Base-by-base conservation (phyloP, 345 rosid species). In the Populus ilicifolia region DNA sequence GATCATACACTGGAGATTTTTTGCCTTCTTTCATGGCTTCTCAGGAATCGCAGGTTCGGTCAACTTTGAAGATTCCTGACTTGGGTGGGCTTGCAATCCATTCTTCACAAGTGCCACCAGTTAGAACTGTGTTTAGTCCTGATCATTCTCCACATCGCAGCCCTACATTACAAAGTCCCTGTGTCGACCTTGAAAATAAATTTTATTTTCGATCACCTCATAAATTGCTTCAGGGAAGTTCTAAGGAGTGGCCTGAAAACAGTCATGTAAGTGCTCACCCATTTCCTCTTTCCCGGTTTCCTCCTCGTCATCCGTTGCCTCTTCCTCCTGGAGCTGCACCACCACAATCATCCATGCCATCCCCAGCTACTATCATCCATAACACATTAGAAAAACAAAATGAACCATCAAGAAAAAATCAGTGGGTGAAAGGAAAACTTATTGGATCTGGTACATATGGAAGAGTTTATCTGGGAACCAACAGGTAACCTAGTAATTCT, bases 391-490 rank as follows among this genome's bases (percentile, higher is more conserved):
- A 85, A 76, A 85, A 70, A 30, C 78, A 76, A 69, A 67, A 73
- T 20, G 70, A 69, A 39, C 50, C 82, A 4, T 35, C 75, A 16
- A 67, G 39, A 67, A 89, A 81, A 79, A 74, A 79, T 73, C 89
- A 86, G 54, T 91, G 96, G 96, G 81, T 80, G 83, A 91, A 91
- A 83, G 93, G 96, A 83, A 91, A 78, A 85, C 89, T 89, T 71
- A 89, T 91, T 70, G 96, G 96, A 44, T 89, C 89, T 5, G 96
- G 96, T 72, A 89, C 93, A 46, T 91, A 80, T 84, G 96, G 96
- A 72, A 89, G 87, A 73, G 96, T 91, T 76, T 91, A 86, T 80
- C 82, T 73, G 61, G 93, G 86, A 75, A 87, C 88, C 76, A 78
- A 91, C 77, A 67, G 85, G 93, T 91, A 82, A 66, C 81, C 71